Base-by-base conservation (phyloP, 305 asterid genomes). In the Solanum aculeatissimum region DNA sequence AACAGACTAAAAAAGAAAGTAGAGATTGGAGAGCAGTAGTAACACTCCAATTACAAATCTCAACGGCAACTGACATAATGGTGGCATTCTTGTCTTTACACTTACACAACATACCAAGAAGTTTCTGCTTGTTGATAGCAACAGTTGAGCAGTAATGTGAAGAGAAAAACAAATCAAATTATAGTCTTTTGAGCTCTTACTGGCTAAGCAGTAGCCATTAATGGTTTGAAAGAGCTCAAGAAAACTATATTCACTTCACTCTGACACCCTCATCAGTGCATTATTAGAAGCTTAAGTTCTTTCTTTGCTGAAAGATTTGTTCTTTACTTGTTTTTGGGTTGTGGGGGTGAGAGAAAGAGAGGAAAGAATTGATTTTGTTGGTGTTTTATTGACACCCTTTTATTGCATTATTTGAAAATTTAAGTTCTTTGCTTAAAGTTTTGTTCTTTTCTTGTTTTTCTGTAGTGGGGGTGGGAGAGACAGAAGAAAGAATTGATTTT, bases 171-270 rank as follows among this genome's bases (percentile, higher is more conserved):
- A 69, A 29, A 10, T 18, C 51, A 69, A 42, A 69, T 18, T 38
- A 69, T 68, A 25, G 27, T n/a, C 4, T 40, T 78, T 60, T 78
- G 63, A 51, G 82, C 82, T 53, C 32, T 78, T 51, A 9, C 65
- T 10, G 58, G 47, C 82, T 51, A 6, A 18, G 3, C 62, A 53
- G 66, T 19, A 7, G 43, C 32, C 82, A 78, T 18, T 78, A 78
- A 53, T 78, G 66, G 66, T 78, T 78, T 27, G 45, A 29, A 78
- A 78, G 49, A 78, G 32, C 82, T 78, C 82, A 78, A 55, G n/a
- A 78, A 77, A 27, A 9, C 42, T 45, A 77, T 51, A 55, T 74
- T 74, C 13, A 23, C 80, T 72, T 43, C 80, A 72, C 23, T 13
- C 38, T 72, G 80, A 8, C 40, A 72, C 32, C 40, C 8, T 58